Evolutionary conservation across 495 filamentous ascomycete genomes (phyloP), one percentile per base, ranked within the genome.

Genomic region (Penicillium waksmanii): DNA sequence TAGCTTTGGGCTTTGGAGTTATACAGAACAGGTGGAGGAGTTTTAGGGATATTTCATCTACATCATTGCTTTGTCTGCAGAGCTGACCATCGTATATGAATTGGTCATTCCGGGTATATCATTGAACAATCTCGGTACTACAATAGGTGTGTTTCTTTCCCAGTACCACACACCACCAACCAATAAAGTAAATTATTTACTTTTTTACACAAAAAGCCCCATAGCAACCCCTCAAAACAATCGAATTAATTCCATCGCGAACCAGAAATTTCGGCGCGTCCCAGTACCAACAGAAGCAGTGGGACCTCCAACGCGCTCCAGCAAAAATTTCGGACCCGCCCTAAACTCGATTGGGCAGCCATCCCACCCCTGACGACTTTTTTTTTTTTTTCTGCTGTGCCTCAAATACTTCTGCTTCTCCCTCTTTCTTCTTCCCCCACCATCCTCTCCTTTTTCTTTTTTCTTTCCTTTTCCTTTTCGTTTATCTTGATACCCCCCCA

Each of bases 401-500:
- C 64, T 65, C 55, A 56, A 51, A 21, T 33, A 58, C 44, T 61
- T 56, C 57, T 62, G 63, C 62, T 61, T 66, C 60, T 55, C 63
- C 60, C 60, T 58, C 48, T 35, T 60, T 65, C 60, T 60, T 60
- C 48, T 31, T 62, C 53, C 60, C 63, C 60, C 55, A 63, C 59
- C 48, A 62, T 60, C 61, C 50, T 62, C 58, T 51, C 60, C 53
- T 60, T 63, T 63, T 50, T 46, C 53, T 51, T 57, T 64, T 50
- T 53, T 56, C 56, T 59, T 64, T 58, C 61, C 47, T 60, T 59
- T 61, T 64, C 57, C 62, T 55, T 62, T 58, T 56, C 63, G 55
- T 53, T 66, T 65, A 57, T 65, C 63, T 67, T 74, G 73, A 76
- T 75, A 76, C 75, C 73, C 73, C 62, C 54, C n/a, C 13, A 48